A percentile compares a stretch with the other conserved stretches of the same genome.
phyloP scores from a whole-genome alignment of 306 rosid species.

The Cicer yamashitae region DNA sequence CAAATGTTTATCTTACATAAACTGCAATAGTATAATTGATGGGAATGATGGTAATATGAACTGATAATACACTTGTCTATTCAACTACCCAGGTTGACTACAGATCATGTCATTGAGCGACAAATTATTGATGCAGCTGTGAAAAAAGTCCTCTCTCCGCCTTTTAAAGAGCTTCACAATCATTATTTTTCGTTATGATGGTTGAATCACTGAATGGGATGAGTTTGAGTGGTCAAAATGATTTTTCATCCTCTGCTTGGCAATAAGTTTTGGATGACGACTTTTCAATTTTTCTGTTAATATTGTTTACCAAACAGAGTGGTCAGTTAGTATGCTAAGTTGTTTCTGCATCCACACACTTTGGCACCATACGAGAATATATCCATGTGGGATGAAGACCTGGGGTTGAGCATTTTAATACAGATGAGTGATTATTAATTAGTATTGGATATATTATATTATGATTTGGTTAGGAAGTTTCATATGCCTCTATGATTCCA shows the following conservation, averaged over 20 bases:
- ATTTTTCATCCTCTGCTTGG: constrained; percentile 59
- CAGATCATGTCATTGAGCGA: not conserved
- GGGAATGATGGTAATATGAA: not conserved
- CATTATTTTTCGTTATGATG: constrained; percentile 93
- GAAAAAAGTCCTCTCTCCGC: constrained; percentile 64
- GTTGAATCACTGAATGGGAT: constrained; percentile 90
- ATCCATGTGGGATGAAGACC: constrained; percentile 90
- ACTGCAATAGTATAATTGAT: not conserved
- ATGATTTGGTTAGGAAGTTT: constrained; percentile 26
- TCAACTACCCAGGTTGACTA: not conserved
- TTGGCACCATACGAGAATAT: constrained; percentile 86
- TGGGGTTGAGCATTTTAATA: constrained; percentile 87
- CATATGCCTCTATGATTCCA: constrained; percentile 25
- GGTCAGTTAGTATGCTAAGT: constrained; percentile 66
- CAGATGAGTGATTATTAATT: constrained; percentile 71
- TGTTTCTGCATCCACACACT: constrained; percentile 87
- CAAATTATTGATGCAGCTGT: constrained; percentile 68
- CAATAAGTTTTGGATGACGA: not conserved
- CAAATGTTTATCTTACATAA: not conserved
- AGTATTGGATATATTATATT: not conserved
- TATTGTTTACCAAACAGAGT: not conserved
- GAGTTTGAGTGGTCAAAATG: constrained; percentile 87
- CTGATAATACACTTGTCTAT: not conserved
- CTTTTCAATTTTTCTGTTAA: constrained; percentile 1
- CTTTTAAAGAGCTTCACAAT: constrained; percentile 81